These are phyloP conservation scores for Rhodotorula sp. DNA, from an alignment of 1,284 basidiomycete species.

Conservation along the genomic window DNA sequence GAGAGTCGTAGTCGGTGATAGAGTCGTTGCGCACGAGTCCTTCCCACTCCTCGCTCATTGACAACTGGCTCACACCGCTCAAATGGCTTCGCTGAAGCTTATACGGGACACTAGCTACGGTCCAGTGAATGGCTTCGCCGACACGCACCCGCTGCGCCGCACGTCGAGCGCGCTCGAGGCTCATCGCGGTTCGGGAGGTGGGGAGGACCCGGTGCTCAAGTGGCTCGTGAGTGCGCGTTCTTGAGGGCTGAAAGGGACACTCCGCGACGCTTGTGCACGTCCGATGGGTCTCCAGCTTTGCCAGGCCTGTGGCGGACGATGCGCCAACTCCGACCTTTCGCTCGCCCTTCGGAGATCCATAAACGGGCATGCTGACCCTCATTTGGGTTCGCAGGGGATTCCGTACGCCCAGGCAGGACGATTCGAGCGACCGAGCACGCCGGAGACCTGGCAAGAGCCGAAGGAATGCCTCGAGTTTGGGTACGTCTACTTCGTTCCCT, in stretches of 20 bases:
- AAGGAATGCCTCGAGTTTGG: slow-evolving; percentile 32
- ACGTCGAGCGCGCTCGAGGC: background rate
- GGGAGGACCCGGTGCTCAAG: slow-evolving; percentile 16
- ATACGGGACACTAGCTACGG: slow-evolving; percentile 8
- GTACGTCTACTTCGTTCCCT: background rate
- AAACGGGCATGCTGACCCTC: background rate
- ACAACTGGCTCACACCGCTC: no score
- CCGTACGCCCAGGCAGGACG: slow-evolving; percentile 30
- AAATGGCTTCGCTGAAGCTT: background rate
- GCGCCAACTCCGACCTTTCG: background rate
- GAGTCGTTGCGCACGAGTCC: background rate
- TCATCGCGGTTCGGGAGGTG: background rate
- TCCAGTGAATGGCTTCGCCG: slow-evolving; percentile 26
- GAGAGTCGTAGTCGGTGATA: background rate
- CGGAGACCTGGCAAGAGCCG: slow-evolving; percentile 6
- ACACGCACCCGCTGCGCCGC: slow-evolving; percentile 17
- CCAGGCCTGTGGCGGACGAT: no score
- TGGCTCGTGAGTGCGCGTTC: slow-evolving; percentile 30
- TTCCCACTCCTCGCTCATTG: no score
- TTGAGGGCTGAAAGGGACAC: no score
- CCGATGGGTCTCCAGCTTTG: no score
- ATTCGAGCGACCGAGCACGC: slow-evolving; percentile 16
- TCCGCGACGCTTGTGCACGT: no score
- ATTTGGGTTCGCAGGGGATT: slow-evolving; percentile 20
- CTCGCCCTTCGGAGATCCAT: background rate